Percentiles rank a stretch among this genome's conserved stretches.
Evolutionary conservation across 495 filamentous ascomycete species (phyloP).

Genomic region (Aspergillus taichungensis): DNA sequence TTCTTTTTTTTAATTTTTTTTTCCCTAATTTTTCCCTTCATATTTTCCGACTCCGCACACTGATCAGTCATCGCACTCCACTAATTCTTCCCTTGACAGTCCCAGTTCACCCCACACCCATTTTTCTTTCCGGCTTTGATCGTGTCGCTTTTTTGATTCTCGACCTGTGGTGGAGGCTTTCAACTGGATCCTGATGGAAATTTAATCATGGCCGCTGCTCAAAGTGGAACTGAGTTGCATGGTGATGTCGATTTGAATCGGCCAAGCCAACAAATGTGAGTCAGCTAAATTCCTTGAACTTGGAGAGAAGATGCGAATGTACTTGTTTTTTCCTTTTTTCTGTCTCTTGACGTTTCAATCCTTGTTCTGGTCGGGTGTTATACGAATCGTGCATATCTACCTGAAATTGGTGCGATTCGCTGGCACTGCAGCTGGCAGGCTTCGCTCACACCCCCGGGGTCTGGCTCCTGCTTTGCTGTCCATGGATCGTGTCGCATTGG

Average conservation of each 20-base stretch:
- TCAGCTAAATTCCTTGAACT: constrained; percentile 8
- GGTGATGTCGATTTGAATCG: constrained; percentile 46
- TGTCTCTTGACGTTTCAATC: background rate
- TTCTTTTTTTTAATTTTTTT: constrained; percentile 13
- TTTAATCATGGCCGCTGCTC: constrained; percentile 37
- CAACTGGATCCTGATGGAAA: constrained; percentile 33
- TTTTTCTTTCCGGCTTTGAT: constrained; percentile 4
- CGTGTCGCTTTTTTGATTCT: constrained; percentile 2
- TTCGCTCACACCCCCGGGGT: background rate
- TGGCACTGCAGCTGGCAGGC: too few species aligned
- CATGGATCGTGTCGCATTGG: constrained; percentile 1
- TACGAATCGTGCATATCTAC: too few species aligned
- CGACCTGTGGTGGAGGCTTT: constrained; percentile 12
- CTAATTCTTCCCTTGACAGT: background rate
- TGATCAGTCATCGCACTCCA: background rate
- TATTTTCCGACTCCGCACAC: background rate
- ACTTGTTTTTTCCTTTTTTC: constrained; percentile 4
- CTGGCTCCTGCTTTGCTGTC: constrained; percentile 3
- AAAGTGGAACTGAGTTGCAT: constrained; percentile 41
- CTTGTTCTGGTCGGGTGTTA: too few species aligned
- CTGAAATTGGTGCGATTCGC: too few species aligned
- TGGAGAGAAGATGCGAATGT: background rate
- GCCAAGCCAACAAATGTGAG: constrained; percentile 42
- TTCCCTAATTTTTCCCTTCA: constrained; percentile 5
- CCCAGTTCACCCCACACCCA: constrained; percentile 4